A percentile compares a stretch with the other conserved stretches of the same genome.
Evolutionary conservation across 202 grass and related monocot genomes (phyloP).

Genomic region (Setaria italica): DNA sequence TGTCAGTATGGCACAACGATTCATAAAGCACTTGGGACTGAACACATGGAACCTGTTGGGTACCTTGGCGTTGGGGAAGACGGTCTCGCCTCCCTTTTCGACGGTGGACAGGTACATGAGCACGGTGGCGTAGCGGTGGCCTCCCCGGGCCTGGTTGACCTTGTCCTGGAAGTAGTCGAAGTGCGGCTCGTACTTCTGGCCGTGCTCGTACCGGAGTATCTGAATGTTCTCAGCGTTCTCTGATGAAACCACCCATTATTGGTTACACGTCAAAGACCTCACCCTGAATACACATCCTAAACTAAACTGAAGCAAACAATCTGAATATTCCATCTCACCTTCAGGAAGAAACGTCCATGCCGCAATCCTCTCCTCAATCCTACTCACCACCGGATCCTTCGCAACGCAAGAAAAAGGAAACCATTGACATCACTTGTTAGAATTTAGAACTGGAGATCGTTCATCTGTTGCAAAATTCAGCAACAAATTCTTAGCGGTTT

Average conservation of each 20-base stretch:
- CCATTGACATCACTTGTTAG: neutral
- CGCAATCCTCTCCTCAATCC: slow-evolving; percentile 65
- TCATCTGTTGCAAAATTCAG: neutral
- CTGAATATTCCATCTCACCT: slow-evolving; percentile 39
- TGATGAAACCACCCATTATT: slow-evolving; percentile 14
- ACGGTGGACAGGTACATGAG: slow-evolving; percentile 73
- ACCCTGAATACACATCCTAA: neutral
- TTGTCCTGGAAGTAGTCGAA: slow-evolving; percentile 71
- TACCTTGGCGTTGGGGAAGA: slow-evolving; percentile 71
- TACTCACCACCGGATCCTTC: slow-evolving; percentile 58
- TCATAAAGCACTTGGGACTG: neutral
- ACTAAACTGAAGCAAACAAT: neutral
- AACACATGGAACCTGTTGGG: neutral
- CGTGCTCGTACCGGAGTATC: slow-evolving; percentile 58
- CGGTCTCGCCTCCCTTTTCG: slow-evolving; percentile 60
- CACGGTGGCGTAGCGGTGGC: slow-evolving; percentile 67
- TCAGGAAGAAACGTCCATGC: slow-evolving; percentile 78
- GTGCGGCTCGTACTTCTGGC: slow-evolving; percentile 69
- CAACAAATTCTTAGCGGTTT: neutral
- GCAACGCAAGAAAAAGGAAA: neutral
- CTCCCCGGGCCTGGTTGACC: slow-evolving; percentile 53
- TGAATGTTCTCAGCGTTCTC: slow-evolving; percentile 72
- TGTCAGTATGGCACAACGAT: neutral
- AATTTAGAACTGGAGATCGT: neutral
- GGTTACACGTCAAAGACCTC: neutral